Evolutionary conservation across 2,329 filamentous ascomycete genomes (phyloP).

Genomic region (Arthrobotrys pseudoclavata): DNA sequence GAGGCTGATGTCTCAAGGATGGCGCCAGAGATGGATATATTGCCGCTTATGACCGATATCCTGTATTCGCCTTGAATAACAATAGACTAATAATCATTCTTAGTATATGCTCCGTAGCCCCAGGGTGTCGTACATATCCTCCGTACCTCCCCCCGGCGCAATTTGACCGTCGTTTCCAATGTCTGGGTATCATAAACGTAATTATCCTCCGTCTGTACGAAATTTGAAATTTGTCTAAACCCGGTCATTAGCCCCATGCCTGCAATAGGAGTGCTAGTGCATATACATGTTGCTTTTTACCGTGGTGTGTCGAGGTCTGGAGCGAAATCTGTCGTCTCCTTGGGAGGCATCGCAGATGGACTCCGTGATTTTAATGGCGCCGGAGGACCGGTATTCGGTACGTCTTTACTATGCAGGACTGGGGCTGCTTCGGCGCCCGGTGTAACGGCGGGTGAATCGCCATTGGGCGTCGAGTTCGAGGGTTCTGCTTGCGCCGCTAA

Average conservation of each 20-base stretch:
- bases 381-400: conserved; percentile 1
- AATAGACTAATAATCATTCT: conserved; percentile 70
- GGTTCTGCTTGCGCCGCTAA: conserved; percentile 34
- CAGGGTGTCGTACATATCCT: not conserved
- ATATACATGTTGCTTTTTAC: conserved; percentile 54
- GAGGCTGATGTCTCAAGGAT: conserved; percentile 70
- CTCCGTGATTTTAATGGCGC: conserved; percentile 7
- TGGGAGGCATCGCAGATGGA: conserved; percentile 7
- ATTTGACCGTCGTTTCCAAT: conserved; percentile 49
- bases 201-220: conserved; percentile 61
- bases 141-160: conserved; percentile 61
- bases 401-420: conserved; percentile 5
- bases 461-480: conserved; percentile 33
- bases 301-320: conserved; percentile 36
- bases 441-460: conserved; percentile 28
- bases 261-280: conserved; percentile 16
- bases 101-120: not conserved
- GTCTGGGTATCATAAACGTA: conserved; percentile 39
- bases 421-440: conserved; percentile 7
- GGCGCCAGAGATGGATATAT: conserved; percentile 76
- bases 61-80: conserved; percentile 78
- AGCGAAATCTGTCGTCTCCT: conserved; percentile 8
- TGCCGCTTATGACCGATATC: conserved; percentile 74
- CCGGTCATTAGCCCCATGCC: not conserved
- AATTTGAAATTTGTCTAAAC: conserved; percentile 61